phyloP scores from a whole-genome alignment of 768 basidiomycete species.

The Suillus subaureus region DNA sequence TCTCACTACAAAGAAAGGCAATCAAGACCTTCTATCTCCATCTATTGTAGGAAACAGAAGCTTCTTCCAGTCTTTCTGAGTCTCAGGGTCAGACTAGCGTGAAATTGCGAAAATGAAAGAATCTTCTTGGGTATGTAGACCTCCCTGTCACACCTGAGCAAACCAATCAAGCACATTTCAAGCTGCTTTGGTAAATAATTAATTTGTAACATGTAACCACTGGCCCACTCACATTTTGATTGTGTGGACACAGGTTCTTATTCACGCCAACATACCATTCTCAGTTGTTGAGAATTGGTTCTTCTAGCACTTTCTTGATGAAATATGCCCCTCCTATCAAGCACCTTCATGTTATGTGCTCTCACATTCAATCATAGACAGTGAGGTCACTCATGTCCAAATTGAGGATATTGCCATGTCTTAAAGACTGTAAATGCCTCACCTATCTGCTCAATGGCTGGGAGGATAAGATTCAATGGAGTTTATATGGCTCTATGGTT shows the following conservation, averaged over 20 bases:
- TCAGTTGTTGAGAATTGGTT: constrained; percentile 17
- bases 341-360: too few species aligned
- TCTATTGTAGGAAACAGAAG: too few species aligned
- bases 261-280: constrained; percentile 28
- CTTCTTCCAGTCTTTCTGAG: too few species aligned
- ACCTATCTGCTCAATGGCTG: too few species aligned
- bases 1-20: constrained; percentile 1
- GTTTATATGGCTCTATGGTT: too few species aligned
- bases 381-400: too few species aligned
- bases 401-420: too few species aligned
- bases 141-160: neutral
- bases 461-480: too few species aligned
- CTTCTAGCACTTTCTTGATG: constrained; percentile 22
- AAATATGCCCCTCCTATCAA: neutral
- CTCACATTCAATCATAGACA: too few species aligned
- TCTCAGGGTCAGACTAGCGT: neutral
- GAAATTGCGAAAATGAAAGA: neutral
- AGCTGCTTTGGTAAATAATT: neutral
- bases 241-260: constrained; percentile 9
- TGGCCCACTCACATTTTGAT: too few species aligned
- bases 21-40: neutral
- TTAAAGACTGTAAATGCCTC: too few species aligned
- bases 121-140: constrained; percentile 2
- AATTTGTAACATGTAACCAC: neutral
- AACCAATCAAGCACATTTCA: neutral